These are phyloP conservation scores for Fraxinus anomala DNA, from an alignment of 257 asterid genomes.

Conservation along the genomic window DNA sequence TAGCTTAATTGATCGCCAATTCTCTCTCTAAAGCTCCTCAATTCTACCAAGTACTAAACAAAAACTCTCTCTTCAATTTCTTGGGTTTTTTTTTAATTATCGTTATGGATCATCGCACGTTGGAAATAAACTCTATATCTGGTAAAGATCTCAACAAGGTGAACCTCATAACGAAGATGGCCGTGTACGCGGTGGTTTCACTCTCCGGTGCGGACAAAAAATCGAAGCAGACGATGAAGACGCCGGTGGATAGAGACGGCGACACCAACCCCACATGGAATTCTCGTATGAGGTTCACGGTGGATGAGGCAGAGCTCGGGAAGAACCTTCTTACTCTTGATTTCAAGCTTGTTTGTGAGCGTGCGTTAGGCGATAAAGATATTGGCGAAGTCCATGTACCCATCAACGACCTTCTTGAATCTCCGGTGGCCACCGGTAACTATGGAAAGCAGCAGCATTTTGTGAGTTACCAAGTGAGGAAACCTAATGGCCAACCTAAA, in stretches of 20 bases:
- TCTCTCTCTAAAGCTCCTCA: not conserved
- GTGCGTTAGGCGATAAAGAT: conserved; percentile 49
- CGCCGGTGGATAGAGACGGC: conserved; percentile 38
- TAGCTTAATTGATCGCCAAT: not conserved
- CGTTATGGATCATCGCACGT: conserved; percentile 38
- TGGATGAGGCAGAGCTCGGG: conserved; percentile 32
- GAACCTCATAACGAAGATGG: conserved; percentile 47
- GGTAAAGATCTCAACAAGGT: conserved; percentile 52
- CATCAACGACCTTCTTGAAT: conserved; percentile 40
- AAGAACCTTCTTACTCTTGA: conserved; percentile 37
- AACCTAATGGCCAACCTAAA: conserved; percentile 49
- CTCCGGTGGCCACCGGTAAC: conserved; percentile 18
- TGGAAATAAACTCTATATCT: conserved; percentile 36
- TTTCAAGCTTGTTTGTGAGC: conserved; percentile 36
- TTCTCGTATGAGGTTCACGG: conserved; percentile 34
- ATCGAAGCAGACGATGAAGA: conserved; percentile 29
- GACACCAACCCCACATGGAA: conserved; percentile 46
- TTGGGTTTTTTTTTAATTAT: not conserved
- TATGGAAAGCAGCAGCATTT: conserved; percentile 29
- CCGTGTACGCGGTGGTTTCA: conserved; percentile 39
- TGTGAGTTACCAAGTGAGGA: conserved; percentile 49
- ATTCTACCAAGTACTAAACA: too few relatives aligned
- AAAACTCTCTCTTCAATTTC: not conserved
- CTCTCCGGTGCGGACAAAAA: conserved; percentile 31
- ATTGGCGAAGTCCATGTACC: conserved; percentile 47